phyloP scores from a whole-genome alignment of 2,329 filamentous ascomycete species.

The Phialocephala sp. region DNA sequence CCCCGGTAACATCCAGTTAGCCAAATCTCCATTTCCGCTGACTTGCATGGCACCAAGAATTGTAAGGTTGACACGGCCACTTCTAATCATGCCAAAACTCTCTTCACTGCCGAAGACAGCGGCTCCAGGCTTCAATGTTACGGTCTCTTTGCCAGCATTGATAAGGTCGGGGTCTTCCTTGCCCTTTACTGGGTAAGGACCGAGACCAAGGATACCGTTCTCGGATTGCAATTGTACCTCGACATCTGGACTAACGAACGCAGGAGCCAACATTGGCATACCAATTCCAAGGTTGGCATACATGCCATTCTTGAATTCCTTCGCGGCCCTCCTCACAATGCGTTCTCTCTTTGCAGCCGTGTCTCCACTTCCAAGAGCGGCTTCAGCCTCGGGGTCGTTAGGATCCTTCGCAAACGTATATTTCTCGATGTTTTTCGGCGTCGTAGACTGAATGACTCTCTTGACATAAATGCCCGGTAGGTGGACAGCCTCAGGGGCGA shows the following conservation, averaged over 20 bases:
- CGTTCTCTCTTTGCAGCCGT: conserved; percentile 73
- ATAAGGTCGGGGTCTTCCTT: conserved; percentile 86
- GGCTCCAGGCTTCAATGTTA: conserved; percentile 81
- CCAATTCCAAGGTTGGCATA: conserved; percentile 92
- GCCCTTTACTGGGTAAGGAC: conserved; percentile 74
- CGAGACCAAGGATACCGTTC: conserved; percentile 79
- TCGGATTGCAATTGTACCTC: conserved; percentile 84
- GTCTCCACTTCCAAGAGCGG: conserved; percentile 42
- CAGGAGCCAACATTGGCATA: conserved; percentile 91
- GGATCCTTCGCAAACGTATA: conserved; percentile 73
- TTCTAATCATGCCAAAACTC: conserved; percentile 91
- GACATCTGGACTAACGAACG: conserved; percentile 78
- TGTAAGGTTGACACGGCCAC: conserved; percentile 84
- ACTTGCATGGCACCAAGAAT: conserved; percentile 94
- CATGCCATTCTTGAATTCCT: conserved; percentile 95
- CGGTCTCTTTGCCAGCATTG: conserved; percentile 92
- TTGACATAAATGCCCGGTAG: conserved; percentile 92
- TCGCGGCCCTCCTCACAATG: conserved; percentile 83
- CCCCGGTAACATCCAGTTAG: conserved; percentile 91
- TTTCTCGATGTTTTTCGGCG: conserved; percentile 84
- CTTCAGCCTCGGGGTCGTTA: conserved; percentile 40
- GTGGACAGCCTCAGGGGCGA: conserved; percentile 82
- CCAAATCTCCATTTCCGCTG: conserved; percentile 63
- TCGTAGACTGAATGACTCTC: conserved; percentile 81
- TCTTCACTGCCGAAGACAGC: conserved; percentile 86